Evolutionary conservation across 495 filamentous ascomycete genomes (phyloP).

Genomic region (Penicillium arizonense): DNA sequence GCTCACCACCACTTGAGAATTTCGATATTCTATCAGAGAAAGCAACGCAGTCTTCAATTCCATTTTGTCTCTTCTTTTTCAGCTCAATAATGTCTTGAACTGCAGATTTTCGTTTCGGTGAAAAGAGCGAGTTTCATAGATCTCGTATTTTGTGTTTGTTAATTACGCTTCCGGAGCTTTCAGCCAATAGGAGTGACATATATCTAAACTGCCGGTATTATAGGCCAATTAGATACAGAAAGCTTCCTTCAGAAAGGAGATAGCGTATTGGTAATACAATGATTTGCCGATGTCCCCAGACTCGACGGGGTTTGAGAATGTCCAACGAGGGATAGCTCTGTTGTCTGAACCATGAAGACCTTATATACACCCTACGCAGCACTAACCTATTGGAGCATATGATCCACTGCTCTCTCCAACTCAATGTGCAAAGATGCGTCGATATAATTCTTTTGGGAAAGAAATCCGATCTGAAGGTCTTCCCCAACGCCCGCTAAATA

Average conservation of each 20-base stretch:
- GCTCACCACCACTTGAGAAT: neutral
- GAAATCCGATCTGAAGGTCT: too few relatives aligned
- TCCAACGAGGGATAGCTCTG: too few relatives aligned
- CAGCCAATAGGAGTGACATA: neutral
- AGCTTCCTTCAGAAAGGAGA: neutral
- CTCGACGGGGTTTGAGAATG: too few relatives aligned
- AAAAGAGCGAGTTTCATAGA: neutral
- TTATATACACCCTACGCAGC: too few relatives aligned
- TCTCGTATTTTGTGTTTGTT: neutral
- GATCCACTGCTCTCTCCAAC: too few relatives aligned
- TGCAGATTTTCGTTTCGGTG: neutral
- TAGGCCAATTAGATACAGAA: neutral
- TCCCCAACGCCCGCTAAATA: too few relatives aligned
- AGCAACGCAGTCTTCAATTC: neutral
- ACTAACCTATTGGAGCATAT: too few relatives aligned
- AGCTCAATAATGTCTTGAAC: neutral
- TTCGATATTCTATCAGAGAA: neutral
- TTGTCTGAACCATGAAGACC: too few relatives aligned
- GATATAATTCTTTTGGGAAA: too few relatives aligned
- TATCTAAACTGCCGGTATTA: neutral
- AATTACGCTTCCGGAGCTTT: slow-evolving; percentile 1
- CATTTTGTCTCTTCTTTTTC: neutral
- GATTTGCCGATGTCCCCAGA: too few relatives aligned
- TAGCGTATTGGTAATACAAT: slow-evolving; percentile 15
- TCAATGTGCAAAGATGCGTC: too few relatives aligned